Base-by-base conservation (phyloP, 2,329 filamentous ascomycete genomes). In the Plenodomus biglobosus region DNA sequence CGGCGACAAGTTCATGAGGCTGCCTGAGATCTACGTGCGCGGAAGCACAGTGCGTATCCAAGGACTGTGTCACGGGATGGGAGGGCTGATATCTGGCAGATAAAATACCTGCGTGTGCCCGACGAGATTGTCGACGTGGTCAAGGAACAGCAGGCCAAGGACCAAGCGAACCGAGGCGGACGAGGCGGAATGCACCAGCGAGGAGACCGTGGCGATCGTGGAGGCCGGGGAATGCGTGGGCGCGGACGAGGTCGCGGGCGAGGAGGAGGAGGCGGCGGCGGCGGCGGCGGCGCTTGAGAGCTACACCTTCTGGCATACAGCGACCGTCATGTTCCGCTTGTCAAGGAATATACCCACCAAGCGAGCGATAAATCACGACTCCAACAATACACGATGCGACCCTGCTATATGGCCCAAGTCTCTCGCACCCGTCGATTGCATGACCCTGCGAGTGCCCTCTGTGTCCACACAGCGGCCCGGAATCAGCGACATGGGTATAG, bases 71-170 rank as follows among this genome's bases (percentile, higher is more conserved):
- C 15, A 16, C n/a, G 27, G 38, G 18, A 15, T 17, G 18, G 42
- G n/a, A 48, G 43, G 16, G 6, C 3, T 22, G 3, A 37, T 4
- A 37, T 15, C 15, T 40, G 35, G 45, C 68, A 96, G 94, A 99
- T 99, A 78, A 99, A 99, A 80, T 99, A 96, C 76, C 83, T 99
- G 24, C 86, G 92, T 64, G 90, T 99, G 2, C 91, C 92, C 43
- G 92, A 99, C 75, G 92, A 97, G 73, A 95, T 99, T 54, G 89
- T 99, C 75, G 92, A 97, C 57, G 75, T 90, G 34, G 92, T 94
- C 19, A 95, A 91, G 79, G 92, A 97, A 61, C 88, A 94, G 69
- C 92, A 97, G 73, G 87, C 89, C 68, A 81, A 81, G 55, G 85
- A 90, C 64, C 77, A 80, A 49, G 74, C 74, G 27, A 68, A 64